Evolutionary conservation across 805 yeast genomes (phyloP).

Genomic region (Phaffomyces antillensis): DNA sequence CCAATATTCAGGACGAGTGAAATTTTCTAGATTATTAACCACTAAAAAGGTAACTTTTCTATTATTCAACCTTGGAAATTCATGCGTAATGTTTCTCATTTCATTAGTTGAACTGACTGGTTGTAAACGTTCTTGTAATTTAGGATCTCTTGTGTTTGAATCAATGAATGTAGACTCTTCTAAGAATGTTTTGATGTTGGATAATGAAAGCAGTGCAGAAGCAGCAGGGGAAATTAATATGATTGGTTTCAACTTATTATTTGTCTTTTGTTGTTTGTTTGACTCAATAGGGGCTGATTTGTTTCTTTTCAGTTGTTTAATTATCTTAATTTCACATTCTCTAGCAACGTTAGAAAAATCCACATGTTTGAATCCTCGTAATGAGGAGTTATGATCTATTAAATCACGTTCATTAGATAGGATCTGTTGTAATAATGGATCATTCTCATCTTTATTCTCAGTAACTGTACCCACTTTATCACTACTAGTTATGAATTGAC

Average conservation of each 20-base stretch:
- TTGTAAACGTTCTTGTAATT: slow-evolving; percentile 25
- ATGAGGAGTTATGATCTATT: slow-evolving; percentile 51
- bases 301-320: slow-evolving; percentile 27
- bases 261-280: slow-evolving; percentile 9
- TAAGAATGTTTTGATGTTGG: slow-evolving; percentile 60
- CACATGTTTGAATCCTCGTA: slow-evolving; percentile 60
- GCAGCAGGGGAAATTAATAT: slow-evolving; percentile 76
- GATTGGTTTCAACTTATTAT: slow-evolving; percentile 40
- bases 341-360: slow-evolving; percentile 63
- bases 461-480: slow-evolving; percentile 1
- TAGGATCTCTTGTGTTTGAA: slow-evolving; percentile 35
- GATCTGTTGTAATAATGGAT: slow-evolving; percentile 27
- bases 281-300: slow-evolving; percentile 7
- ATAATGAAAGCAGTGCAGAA: slow-evolving; percentile 58
- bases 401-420: slow-evolving; percentile 39
- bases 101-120: slow-evolving; percentile 18
- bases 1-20: slow-evolving; percentile 95
- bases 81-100: slow-evolving; percentile 46
- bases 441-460: slow-evolving; percentile 6
- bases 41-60: slow-evolving; percentile 57
- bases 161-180: slow-evolving; percentile 64
- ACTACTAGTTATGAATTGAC: slow-evolving; percentile 38
- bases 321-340: slow-evolving; percentile 55
- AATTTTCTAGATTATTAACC: slow-evolving; percentile 81
- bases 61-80: slow-evolving; percentile 46